These are phyloP conservation scores for Tolypocladium tundrense DNA, from an alignment of 2,329 filamentous ascomycete genomes.

Conservation along the genomic window DNA sequence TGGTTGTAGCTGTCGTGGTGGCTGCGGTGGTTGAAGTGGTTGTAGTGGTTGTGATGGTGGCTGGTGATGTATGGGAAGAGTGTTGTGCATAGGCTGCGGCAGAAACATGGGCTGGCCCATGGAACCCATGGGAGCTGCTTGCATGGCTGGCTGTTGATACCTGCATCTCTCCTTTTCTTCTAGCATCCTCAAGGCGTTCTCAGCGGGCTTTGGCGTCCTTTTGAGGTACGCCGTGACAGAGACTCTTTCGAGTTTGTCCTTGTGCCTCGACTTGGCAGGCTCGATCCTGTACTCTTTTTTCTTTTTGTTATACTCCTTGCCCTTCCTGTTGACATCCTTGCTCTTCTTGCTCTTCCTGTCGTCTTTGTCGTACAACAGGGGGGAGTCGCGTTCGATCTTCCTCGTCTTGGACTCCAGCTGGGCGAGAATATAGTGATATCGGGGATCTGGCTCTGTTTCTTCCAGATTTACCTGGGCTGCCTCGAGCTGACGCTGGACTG, in stretches of 20 bases:
- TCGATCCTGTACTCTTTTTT: slow-evolving; percentile 6
- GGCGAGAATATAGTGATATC: slow-evolving; percentile 29
- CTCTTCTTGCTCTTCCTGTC: slow-evolving; percentile 8
- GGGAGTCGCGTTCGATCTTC: slow-evolving; percentile 10
- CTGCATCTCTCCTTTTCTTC: slow-evolving; percentile 8
- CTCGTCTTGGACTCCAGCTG: slow-evolving; percentile 32
- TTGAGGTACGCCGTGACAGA: slow-evolving; percentile 37
- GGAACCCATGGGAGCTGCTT: background rate
- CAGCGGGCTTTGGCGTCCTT: slow-evolving; percentile 22
- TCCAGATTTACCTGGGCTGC: slow-evolving; percentile 23
- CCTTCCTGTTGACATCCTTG: slow-evolving; percentile 3
- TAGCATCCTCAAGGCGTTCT: slow-evolving; percentile 18
- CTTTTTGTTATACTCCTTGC: slow-evolving; percentile 4
- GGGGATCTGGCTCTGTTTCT: slow-evolving; percentile 21
- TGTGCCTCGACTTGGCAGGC: slow-evolving; percentile 14
- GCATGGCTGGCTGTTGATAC: background rate
- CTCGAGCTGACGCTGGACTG: slow-evolving; percentile 33
- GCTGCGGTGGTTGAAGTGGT: background rate
- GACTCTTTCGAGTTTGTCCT: slow-evolving; percentile 23
- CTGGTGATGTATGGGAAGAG: background rate
- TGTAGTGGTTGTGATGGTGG: background rate
- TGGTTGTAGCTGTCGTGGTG: too few species aligned
- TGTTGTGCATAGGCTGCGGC: background rate
- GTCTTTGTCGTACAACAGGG: slow-evolving; percentile 2
- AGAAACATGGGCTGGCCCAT: background rate